Conservation (phyloP, 495 filamentous ascomycete species). For the Talaromyces adpressus region DNA sequence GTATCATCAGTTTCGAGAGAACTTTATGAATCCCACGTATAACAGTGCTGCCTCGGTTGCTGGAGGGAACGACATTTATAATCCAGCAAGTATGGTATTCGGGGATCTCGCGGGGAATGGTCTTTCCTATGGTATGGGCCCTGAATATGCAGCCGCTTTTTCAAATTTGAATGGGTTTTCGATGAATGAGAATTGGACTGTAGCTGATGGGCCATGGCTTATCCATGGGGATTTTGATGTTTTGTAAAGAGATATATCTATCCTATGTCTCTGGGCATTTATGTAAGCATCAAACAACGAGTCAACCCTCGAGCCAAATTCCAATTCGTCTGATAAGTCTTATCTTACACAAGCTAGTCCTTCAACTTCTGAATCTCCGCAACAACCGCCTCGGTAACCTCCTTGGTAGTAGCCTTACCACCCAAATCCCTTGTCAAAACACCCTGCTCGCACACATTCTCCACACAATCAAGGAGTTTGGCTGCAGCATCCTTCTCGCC, state of each 20-base stretch:
- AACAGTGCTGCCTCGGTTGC: conserved; percentile 1
- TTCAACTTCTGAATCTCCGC: conserved; percentile 33
- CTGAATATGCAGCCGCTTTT: conserved; percentile 15
- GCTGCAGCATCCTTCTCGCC: conserved; percentile 45
- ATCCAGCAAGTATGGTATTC: conserved; percentile 19
- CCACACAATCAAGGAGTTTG: conserved; percentile 45
- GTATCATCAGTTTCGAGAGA: conserved; percentile 9
- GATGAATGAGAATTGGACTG: conserved; percentile 32
- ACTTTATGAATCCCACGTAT: neutral
- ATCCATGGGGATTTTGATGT: conserved; percentile 26
- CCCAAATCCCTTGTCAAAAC: conserved; percentile 51
- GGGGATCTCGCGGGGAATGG: conserved; percentile 15
- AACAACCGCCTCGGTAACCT: conserved; percentile 51
- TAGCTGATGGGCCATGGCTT: conserved; percentile 36
- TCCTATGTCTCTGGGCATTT: no score
- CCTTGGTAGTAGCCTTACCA: conserved; percentile 40
- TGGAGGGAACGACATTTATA: neutral
- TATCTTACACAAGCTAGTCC: neutral
- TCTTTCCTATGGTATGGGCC: conserved; percentile 10
- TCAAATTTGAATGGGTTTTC: conserved; percentile 13
- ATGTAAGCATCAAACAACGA: neutral
- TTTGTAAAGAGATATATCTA: neutral
- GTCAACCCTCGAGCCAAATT: no score
- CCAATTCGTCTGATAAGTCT: neutral
- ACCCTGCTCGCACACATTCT: conserved; percentile 45